Conservation (phyloP, 495 filamentous ascomycete species). For the Staphylotrichum tortipilum region DNA sequence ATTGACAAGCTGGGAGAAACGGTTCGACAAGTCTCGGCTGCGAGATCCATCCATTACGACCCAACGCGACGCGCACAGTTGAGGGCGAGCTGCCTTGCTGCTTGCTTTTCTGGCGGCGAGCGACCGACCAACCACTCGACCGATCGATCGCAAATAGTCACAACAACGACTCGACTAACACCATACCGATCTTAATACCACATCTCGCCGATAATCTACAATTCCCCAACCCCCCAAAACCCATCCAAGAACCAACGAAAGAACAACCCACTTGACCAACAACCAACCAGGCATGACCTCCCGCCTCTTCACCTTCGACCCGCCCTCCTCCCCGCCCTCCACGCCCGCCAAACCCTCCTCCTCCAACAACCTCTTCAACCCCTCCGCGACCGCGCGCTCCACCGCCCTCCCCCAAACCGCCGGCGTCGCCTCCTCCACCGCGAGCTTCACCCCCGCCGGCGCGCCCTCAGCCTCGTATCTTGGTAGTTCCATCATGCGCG, state of each 20-base stretch:
- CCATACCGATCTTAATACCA: no score
- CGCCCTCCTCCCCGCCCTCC: slow-evolving; percentile 4
- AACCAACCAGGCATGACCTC: neutral
- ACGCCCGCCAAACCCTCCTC: neutral
- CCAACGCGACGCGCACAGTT: no score
- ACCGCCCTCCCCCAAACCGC: slow-evolving; percentile 71
- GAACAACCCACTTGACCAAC: neutral
- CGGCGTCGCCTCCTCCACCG: slow-evolving; percentile 38
- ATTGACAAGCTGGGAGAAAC: no score
- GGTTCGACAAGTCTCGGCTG: no score
- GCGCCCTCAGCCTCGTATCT: slow-evolving; percentile 55
- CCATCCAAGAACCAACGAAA: neutral
- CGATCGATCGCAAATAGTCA: no score
- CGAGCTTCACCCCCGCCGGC: slow-evolving; percentile 68
- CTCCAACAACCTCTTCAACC: neutral
- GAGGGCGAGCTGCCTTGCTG: no score
- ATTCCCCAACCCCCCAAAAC: no score
- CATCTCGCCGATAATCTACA: no score
- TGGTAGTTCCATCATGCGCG: slow-evolving; percentile 55
- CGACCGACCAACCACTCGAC: no score
- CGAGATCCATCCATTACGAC: no score
- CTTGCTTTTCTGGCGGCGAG: no score
- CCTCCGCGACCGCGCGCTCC: slow-evolving; percentile 42
- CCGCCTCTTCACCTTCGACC: slow-evolving; percentile 3
- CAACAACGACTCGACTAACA: no score